phyloP scores from a whole-genome alignment of 495 filamentous ascomycete genomes.

The Friedmanniomyces simplex region DNA sequence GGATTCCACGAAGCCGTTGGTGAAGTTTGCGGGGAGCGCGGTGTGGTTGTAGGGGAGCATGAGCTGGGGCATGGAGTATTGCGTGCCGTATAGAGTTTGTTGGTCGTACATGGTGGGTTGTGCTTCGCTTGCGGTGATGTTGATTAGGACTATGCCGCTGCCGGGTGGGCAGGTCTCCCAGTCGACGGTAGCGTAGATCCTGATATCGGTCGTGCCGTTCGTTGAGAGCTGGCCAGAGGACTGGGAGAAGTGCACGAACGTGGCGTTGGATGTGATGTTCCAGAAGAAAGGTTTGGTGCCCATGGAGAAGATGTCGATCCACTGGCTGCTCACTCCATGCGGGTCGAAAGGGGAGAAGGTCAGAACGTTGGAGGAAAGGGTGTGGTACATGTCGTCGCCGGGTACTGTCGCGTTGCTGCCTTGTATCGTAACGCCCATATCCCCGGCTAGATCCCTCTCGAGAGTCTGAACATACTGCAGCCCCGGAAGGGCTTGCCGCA shows the following conservation, averaged over 20 bases:
- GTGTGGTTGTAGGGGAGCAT: slow-evolving; percentile 50
- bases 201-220: slow-evolving; percentile 39
- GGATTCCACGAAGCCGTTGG: slow-evolving; percentile 53
- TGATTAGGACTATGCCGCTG: slow-evolving; percentile 27
- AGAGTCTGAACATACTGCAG: slow-evolving; percentile 47
- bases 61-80: slow-evolving; percentile 41
- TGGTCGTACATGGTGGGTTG: slow-evolving; percentile 47
- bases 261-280: slow-evolving; percentile 37
- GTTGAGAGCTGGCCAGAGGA: slow-evolving; percentile 43
- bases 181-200: slow-evolving; percentile 54
- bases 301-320: slow-evolving; percentile 57
- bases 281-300: slow-evolving; percentile 51
- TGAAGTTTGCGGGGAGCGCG: slow-evolving; percentile 44
- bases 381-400: slow-evolving; percentile 56
- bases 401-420: slow-evolving; percentile 53
- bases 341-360: slow-evolving; percentile 49
- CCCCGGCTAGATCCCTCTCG: slow-evolving; percentile 48
- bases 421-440: slow-evolving; percentile 57
- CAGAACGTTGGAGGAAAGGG: slow-evolving; percentile 41
- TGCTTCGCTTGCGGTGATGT: slow-evolving; percentile 28
- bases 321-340: slow-evolving; percentile 49
- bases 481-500: slow-evolving; percentile 55
- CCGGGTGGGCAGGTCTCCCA: slow-evolving; percentile 45
- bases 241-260: slow-evolving; percentile 50
- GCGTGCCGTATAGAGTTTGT: slow-evolving; percentile 39